A percentile compares a stretch with the other conserved stretches of the same genome.
phyloP scores from a whole-genome alignment of 148 eudicot species.

The Fagopyrum tataricum region DNA sequence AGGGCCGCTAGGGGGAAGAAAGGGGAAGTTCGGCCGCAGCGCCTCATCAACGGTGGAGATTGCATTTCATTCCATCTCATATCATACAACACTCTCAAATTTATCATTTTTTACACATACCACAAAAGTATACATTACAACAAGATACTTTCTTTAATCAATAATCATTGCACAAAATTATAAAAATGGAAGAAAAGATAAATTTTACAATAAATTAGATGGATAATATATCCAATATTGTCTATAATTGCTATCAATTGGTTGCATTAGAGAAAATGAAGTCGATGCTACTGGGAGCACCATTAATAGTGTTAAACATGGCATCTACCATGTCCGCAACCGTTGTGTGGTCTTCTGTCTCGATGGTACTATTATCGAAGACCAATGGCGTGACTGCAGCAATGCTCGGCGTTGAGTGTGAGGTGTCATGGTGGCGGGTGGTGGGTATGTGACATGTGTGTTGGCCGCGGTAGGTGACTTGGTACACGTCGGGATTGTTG shows the following conservation, averaged over 20 bases:
- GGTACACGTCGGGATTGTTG: conserved; percentile 50
- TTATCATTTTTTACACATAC: no score
- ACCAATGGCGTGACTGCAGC: conserved; percentile 19
- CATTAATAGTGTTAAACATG: conserved; percentile 63
- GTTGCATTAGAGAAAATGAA: conserved; percentile 43
- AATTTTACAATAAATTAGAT: no score
- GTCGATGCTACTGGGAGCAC: conserved; percentile 58
- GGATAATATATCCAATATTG: no score
- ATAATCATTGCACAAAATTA: no score
- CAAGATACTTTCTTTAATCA: no score
- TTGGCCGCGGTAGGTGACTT: conserved; percentile 47
- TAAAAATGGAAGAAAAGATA: no score
- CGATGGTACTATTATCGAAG: background rate
- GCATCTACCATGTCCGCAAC: conserved; percentile 57
- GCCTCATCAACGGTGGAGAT: conserved; percentile 29
- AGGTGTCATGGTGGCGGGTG: conserved; percentile 17
- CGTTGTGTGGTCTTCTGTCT: conserved; percentile 18
- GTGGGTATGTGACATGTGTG: conserved; percentile 71
- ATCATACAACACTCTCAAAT: no score
- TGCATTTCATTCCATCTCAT: conserved; percentile 23
- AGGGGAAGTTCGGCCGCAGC: conserved; percentile 16
- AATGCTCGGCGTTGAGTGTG: background rate
- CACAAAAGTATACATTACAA: no score
- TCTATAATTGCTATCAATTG: no score
- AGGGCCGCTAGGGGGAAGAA: conserved; percentile 16